These are phyloP conservation scores for Lecanosticta acicola DNA, from an alignment of 2,329 filamentous ascomycete genomes.

Conservation along the genomic window DNA sequence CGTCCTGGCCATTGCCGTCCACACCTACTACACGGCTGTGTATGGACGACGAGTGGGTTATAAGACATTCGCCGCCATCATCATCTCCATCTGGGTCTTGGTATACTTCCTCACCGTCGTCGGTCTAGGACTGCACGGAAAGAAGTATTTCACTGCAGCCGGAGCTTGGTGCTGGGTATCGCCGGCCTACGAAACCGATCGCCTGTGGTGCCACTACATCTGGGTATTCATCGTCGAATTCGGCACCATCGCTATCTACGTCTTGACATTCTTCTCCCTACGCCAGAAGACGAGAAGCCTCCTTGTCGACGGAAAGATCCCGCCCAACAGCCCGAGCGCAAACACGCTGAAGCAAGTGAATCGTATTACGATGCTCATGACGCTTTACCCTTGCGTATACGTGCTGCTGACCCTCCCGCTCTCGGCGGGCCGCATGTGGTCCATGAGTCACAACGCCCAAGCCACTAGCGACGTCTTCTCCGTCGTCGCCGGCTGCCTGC, in stretches of 20 bases:
- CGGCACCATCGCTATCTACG: conserved; percentile 48
- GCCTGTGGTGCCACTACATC: conserved; percentile 56
- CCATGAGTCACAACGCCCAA: conserved; percentile 49
- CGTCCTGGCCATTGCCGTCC: conserved; percentile 59
- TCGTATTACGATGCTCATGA: conserved; percentile 52
- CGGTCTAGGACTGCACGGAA: conserved; percentile 42
- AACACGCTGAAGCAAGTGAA: conserved; percentile 28
- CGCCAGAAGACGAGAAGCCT: conserved; percentile 24
- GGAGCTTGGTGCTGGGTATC: conserved; percentile 65
- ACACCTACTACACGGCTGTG: conserved; percentile 61
- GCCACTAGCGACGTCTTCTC: conserved; percentile 38
- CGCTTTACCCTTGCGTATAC: conserved; percentile 65
- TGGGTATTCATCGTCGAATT: conserved; percentile 58
- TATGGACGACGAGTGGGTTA: conserved; percentile 50
- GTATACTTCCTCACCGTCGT: conserved; percentile 54
- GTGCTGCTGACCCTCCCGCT: conserved; percentile 63
- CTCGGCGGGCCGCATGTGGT: conserved; percentile 56
- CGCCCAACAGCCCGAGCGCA: conserved; percentile 17
- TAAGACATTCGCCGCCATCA: conserved; percentile 44
- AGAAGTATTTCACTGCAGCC: conserved; percentile 56
- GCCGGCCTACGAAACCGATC: conserved; percentile 47
- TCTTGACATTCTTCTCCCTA: conserved; percentile 30
- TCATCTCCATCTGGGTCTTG: conserved; percentile 54
- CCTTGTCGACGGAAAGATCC: conserved; percentile 11
- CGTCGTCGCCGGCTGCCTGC: conserved; percentile 50